Evolutionary conservation across 106 monocot species (phyloP), one percentile per base, ranked within the genome.

Genomic region (Apostasia shenzhenica): DNA sequence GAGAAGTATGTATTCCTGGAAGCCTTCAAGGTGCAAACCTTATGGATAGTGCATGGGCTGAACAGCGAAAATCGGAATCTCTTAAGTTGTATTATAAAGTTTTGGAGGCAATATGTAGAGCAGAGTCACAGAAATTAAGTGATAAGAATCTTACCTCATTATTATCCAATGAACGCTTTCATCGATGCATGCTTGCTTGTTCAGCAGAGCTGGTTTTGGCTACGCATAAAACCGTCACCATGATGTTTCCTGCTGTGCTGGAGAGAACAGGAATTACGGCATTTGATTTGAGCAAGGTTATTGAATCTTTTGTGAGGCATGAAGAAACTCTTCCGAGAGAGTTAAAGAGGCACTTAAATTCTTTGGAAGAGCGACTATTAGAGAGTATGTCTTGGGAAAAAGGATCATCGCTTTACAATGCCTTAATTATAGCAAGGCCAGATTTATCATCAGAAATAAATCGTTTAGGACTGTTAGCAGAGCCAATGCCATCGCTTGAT

Each of bases 281-380:
- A 46, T 99, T 99, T 87, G 97, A 99, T 81, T 77, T 99, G 81
- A 90, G 87, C 77, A 99, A 90, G 70, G 87, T 99, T 7, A 99
- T 99, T 66, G 97, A 99, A 70, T 84, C 72, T 63, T 92, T 99
- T 78, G 85, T 99, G 26, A 89, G 92, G 69, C 86, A 93, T 78
- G 97, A 99, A 58, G 97, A 92, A 72, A 87, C 89, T 53, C 92
- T 99, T 65, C 97, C 97, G n/a, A 85, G 97, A 79, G 97, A 99
- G 77, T 69, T 99, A 61, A 99, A 90, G 67, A 81, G 97, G 14
- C 97, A 99, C 72, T 67, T 99, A 57, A 99, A 99, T 89, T 81
- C 85, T 50, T 52, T 99, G 45, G 97, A 99, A 83, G 97, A 99
- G 68, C 77, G 85, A 26, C 83, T 99, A 41, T 69, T 99, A 46